Evolutionary conservation across 2,329 filamentous ascomycete species (phyloP), one percentile per base, ranked within the genome.

Genomic region (Ophiostoma perfectum): DNA sequence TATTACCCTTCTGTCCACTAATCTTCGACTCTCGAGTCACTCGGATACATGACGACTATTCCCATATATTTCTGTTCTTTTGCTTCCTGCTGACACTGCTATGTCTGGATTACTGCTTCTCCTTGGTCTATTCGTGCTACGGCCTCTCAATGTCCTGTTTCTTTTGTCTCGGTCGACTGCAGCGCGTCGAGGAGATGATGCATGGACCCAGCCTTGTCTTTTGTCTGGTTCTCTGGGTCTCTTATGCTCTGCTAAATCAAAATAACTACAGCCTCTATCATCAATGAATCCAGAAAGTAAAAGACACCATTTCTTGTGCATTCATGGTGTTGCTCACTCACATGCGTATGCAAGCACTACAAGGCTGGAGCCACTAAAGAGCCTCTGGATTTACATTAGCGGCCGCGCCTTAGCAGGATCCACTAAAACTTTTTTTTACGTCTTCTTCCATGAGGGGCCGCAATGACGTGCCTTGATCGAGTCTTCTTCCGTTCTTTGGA

Each of bases 311-410:
- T 27, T 27, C 27, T 27, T 27, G 27, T 27, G 27, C 27, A 27
- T 27, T 27, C 27, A 27, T 47, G 45, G 11, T 44, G 16, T 47
- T 14, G 16, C 45, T 47, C 45, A 12, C 45, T 49, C 47, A 49
- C 47, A 49, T 49, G 47, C 27, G 27, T 27, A 27, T 27, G 27
- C 27, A 27, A 27, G 2, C 27, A 27, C 47, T 42, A n/a, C 38
- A 64, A 67, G 66, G 66, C 60, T 64, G 60, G 60, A 55, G 16
- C 16, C 47, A 49, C 45, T 47, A 52, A 18, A 6, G 2, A 52
- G 11, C 16, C 47, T 58, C 52, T 58, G 52, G n/a, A 44, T 67
- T 39, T 36, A 64, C 67, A 44, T 66, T 68, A 66, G 67, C 64
- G 64, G 64, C 64, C 67, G 67, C 18, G 18, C 45, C 63, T 60